Evolutionary conservation across 495 filamentous ascomycete genomes (phyloP).

Genomic region (Pseudevernia furfuracea): DNA sequence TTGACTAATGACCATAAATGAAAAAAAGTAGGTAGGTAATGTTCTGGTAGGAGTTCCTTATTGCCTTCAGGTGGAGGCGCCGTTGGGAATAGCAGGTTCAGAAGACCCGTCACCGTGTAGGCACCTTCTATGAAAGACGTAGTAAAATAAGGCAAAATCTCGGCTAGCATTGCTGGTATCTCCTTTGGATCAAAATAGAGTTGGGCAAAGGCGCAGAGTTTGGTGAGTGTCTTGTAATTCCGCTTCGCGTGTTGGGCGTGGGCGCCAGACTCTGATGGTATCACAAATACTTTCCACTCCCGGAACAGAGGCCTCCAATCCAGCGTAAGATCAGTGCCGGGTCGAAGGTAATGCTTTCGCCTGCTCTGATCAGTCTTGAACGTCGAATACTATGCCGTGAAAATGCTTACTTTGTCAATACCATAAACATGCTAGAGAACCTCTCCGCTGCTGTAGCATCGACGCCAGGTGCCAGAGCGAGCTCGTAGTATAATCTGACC

Average conservation of each 20-base stretch:
- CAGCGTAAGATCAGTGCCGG: slow-evolving; percentile 76
- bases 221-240: slow-evolving; percentile 68
- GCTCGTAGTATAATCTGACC: slow-evolving; percentile 87
- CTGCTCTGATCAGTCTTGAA: slow-evolving; percentile 42
- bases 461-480: slow-evolving; percentile 82
- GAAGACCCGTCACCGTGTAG: slow-evolving; percentile 74
- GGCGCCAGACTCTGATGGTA: slow-evolving; percentile 69
- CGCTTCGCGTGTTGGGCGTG: slow-evolving; percentile 58
- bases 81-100: slow-evolving; percentile 85
- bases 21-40: slow-evolving; percentile 85
- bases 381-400: neutral
- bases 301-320: slow-evolving; percentile 92
- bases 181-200: slow-evolving; percentile 87
- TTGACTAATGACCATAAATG: slow-evolving; percentile 93
- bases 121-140: slow-evolving; percentile 84
- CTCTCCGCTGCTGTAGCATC: slow-evolving; percentile 75
- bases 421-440: slow-evolving; percentile 94
- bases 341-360: slow-evolving; percentile 90
- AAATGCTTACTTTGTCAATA: slow-evolving; percentile 70
- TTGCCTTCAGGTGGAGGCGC: slow-evolving; percentile 64
- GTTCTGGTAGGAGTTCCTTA: slow-evolving; percentile 65
- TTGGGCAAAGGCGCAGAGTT: slow-evolving; percentile 81
- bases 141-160: slow-evolving; percentile 90
- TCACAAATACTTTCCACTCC: slow-evolving; percentile 79
- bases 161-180: slow-evolving; percentile 79